phyloP scores from a whole-genome alignment of 768 basidiomycete species.

The Pulveroboletus frians region DNA sequence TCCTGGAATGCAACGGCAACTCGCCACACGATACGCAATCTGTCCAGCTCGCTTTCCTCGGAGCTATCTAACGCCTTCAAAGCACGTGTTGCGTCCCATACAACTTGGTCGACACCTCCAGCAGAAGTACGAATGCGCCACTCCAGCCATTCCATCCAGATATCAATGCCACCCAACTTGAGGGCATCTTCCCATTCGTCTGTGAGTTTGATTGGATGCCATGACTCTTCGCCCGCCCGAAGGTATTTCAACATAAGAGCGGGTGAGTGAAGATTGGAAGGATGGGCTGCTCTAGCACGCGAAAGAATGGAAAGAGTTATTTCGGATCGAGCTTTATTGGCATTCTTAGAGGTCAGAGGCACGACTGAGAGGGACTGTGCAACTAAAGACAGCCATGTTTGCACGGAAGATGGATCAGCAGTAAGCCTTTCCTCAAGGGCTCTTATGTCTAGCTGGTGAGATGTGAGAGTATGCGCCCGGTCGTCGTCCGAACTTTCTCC shows the following conservation, averaged over 20 bases:
- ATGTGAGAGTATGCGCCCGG: slow-evolving; percentile 34
- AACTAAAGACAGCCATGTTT: slow-evolving; percentile 61
- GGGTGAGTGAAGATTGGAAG: slow-evolving; percentile 45
- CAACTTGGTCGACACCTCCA: slow-evolving; percentile 47
- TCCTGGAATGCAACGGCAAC: slow-evolving; percentile 53
- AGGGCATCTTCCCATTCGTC: slow-evolving; percentile 71
- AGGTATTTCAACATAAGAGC: slow-evolving; percentile 59
- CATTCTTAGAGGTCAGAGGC: slow-evolving; percentile 62
- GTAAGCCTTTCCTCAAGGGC: slow-evolving; percentile 51
- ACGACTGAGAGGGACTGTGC: slow-evolving; percentile 58
- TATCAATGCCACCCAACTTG: slow-evolving; percentile 43
- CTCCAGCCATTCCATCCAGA: slow-evolving; percentile 79
- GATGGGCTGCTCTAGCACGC: slow-evolving; percentile 57
- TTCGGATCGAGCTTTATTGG: slow-evolving; percentile 62
- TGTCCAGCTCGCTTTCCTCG: slow-evolving; percentile 46
- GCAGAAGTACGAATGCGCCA: slow-evolving; percentile 55
- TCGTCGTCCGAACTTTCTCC: slow-evolving; percentile 35
- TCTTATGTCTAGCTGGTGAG: slow-evolving; percentile 58
- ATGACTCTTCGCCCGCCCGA: slow-evolving; percentile 67
- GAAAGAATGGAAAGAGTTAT: slow-evolving; percentile 62
- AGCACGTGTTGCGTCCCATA: slow-evolving; percentile 47
- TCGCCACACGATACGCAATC: slow-evolving; percentile 68
- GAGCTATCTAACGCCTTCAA: slow-evolving; percentile 38
- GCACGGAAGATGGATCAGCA: slow-evolving; percentile 45
- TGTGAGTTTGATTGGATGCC: slow-evolving; percentile 49